phyloP scores from a whole-genome alignment of 176 grass and related monocot genomes.

The Neostapfia colusana region DNA sequence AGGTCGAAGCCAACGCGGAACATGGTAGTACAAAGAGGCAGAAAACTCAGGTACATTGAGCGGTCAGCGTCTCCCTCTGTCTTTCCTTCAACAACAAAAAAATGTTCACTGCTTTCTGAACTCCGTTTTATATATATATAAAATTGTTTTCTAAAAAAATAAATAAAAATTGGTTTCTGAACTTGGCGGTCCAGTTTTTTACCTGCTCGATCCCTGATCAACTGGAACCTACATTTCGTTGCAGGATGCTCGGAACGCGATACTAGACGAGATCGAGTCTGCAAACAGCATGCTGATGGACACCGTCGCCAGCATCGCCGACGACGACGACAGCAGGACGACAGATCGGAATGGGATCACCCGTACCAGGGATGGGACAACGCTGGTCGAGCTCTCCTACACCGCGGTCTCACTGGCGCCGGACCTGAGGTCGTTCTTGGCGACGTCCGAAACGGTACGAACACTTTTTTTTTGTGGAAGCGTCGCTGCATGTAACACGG shows the following conservation, averaged over 20 bases:
- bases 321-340: background rate
- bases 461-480: background rate
- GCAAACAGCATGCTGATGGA: constrained; percentile 32
- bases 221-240: background rate
- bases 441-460: background rate
- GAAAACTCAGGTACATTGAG: constrained; percentile 7
- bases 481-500: background rate
- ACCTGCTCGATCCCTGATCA: background rate
- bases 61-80: background rate
- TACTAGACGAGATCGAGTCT: constrained; percentile 30
- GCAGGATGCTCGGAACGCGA: background rate
- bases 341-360: background rate
- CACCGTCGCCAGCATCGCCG: constrained; percentile 17
- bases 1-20: background rate
- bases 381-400: constrained; percentile 25
- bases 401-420: background rate
- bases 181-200: background rate
- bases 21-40: background rate
- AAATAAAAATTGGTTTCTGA: background rate
- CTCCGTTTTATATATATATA: too few species aligned
- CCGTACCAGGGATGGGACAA: background rate
- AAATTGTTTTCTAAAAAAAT: too few species aligned
- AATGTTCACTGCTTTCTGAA: constrained; percentile 8
- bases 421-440: constrained; percentile 2
- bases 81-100: background rate